Conservation (phyloP, 2,329 filamentous ascomycete genomes). For the Colletotrichum godetiae region DNA sequence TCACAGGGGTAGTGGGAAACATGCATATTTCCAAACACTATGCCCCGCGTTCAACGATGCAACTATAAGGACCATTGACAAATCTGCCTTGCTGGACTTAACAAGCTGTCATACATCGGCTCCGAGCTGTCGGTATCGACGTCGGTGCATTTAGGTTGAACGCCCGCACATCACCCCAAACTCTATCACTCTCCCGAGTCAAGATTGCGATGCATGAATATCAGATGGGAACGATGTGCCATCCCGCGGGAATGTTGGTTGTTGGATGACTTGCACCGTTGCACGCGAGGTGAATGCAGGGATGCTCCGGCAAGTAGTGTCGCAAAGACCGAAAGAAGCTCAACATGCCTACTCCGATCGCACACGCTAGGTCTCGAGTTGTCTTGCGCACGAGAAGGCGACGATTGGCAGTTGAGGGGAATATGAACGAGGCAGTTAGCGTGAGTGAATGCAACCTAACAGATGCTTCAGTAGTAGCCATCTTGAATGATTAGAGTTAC, state of each 20-base stretch:
- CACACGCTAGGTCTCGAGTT: constrained; percentile 8
- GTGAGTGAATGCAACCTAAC: neutral
- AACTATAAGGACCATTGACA: neutral
- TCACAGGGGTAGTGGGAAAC: neutral
- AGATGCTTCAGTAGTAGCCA: neutral
- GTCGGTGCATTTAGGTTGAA: neutral
- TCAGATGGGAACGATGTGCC: neutral
- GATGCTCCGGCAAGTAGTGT: constrained; percentile 22
- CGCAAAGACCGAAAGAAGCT: neutral
- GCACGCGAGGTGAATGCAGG: constrained; percentile 10
- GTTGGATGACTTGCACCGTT: neutral
- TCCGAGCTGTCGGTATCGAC: neutral
- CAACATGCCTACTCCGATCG: constrained; percentile 18
- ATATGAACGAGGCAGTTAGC: too few relatives aligned
- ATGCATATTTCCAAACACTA: constrained; percentile 19
- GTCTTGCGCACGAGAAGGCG: neutral
- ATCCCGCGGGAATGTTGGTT: neutral
- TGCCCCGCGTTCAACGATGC: neutral
- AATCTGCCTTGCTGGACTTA: constrained; percentile 8
- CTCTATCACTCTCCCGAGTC: neutral
- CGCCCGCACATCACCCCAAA: neutral
- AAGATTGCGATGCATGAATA: constrained; percentile 6
- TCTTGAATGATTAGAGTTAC: neutral
- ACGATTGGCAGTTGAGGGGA: neutral
- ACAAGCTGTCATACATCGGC: neutral